phyloP scores from a whole-genome alignment of 129 eudicot species.

The Calendula officinalis region DNA sequence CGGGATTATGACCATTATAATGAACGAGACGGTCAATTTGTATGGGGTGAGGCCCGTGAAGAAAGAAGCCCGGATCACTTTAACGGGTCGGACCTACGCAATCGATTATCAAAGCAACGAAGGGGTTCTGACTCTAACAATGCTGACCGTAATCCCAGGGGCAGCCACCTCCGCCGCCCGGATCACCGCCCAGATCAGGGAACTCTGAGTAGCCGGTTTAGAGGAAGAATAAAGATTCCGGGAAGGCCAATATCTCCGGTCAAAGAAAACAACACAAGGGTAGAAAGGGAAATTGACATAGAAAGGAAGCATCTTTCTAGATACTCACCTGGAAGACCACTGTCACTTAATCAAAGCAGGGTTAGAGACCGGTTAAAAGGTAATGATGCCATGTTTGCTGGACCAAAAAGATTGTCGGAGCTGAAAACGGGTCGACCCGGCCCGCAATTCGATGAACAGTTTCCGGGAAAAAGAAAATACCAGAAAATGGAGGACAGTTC shows the following conservation, averaged over 20 bases:
- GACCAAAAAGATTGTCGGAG: constrained; percentile 74
- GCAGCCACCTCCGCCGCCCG: constrained; percentile 23
- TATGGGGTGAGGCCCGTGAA: constrained; percentile 10
- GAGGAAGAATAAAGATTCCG: constrained; percentile 76
- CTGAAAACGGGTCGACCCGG: constrained; percentile 37
- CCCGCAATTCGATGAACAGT: constrained; percentile 32
- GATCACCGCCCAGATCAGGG: constrained; percentile 36
- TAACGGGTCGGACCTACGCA: constrained; percentile 58
- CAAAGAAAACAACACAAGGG: constrained; percentile 30
- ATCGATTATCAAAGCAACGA: constrained; percentile 67
- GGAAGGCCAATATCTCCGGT: constrained; percentile 51
- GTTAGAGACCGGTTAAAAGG: constrained; percentile 59
- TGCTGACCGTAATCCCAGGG: constrained; percentile 44
- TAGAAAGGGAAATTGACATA: constrained; percentile 46
- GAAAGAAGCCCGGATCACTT: constrained; percentile 51
- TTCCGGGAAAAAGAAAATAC: constrained; percentile 64
- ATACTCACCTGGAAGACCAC: constrained; percentile 51
- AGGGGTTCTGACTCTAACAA: constrained; percentile 41
- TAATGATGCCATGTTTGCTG: constrained; percentile 40
- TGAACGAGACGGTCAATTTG: not conserved
- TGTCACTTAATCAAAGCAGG: constrained; percentile 45
- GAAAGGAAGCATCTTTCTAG: constrained; percentile 42
- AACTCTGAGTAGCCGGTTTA: constrained; percentile 61
- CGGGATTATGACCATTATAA: constrained; percentile 57
- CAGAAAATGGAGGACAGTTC: constrained; percentile 39